Evolutionary conservation across 2,329 filamentous ascomycete genomes (phyloP).

Genomic region (Pseudocercospora pini-densiflorae): DNA sequence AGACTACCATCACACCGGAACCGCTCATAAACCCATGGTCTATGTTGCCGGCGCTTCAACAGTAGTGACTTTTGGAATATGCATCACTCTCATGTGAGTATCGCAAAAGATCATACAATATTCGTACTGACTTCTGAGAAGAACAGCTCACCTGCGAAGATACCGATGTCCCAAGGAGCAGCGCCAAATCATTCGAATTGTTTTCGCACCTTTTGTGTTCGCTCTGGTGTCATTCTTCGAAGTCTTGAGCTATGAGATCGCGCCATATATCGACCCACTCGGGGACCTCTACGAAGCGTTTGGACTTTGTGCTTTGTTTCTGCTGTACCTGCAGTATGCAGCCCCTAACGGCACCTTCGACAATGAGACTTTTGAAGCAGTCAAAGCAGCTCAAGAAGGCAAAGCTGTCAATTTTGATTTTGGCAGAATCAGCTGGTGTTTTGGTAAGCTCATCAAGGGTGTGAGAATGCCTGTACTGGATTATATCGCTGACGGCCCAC

Average conservation of each 20-base stretch:
- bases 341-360: slow-evolving; percentile 30
- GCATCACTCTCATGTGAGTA: slow-evolving; percentile 27
- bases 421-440: slow-evolving; percentile 32
- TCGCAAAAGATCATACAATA: neutral
- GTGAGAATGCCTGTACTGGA: neutral
- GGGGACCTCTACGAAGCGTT: slow-evolving; percentile 38
- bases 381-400: slow-evolving; percentile 28
- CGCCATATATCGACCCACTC: slow-evolving; percentile 37
- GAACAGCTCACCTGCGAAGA: slow-evolving; percentile 32
- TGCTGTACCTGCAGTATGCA: slow-evolving; percentile 36
- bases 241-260: slow-evolving; percentile 33
- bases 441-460: slow-evolving; percentile 1
- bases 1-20: slow-evolving; percentile 43
- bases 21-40: slow-evolving; percentile 28
- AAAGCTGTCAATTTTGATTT: slow-evolving; percentile 22
- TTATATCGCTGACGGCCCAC: neutral
- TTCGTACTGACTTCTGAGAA: neutral
- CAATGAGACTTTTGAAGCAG: slow-evolving; percentile 28
- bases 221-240: slow-evolving; percentile 30
- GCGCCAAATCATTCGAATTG: slow-evolving; percentile 38
- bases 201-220: slow-evolving; percentile 33
- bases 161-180: slow-evolving; percentile 39
- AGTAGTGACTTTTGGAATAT: slow-evolving; percentile 25
- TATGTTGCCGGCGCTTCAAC: slow-evolving; percentile 25
- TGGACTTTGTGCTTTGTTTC: slow-evolving; percentile 34